Evolutionary conservation across 768 basidiomycete species (phyloP), one percentile per base, ranked within the genome.

Genomic region (Agrocybe praecox): DNA sequence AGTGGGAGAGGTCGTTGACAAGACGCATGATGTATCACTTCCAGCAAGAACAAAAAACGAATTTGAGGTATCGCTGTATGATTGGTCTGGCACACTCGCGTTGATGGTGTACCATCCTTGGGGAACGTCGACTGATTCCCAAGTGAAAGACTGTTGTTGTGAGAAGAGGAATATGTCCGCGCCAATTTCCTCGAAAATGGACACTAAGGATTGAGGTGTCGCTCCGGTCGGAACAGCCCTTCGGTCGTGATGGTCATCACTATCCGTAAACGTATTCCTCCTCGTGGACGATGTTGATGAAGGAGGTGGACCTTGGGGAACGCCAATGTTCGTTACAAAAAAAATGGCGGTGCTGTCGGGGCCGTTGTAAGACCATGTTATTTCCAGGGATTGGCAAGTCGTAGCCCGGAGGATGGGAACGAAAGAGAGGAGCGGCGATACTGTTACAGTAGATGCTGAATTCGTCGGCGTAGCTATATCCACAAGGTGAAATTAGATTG

Each of bases 91-190:
- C 17, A 76, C 57, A 6, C 65, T 59, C 7, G 71, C 73, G 0
- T 52, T 58, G 18, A 86, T 21, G 12, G 59, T 45, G 61, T 87
- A 87, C 75, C 74, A 78, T 3, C 86, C 86, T 51, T 74, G 67
- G 0, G 79, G 65, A 21, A 85, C 67, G 55, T 74, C 72, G 47
- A 87, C 82, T 2, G 68, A 45, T 1, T 65, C 4, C 85, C 87
- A 86, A 3, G 62, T 68, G 67, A 69, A 83, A 17, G 52, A 53
- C 0, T 11, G 7, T 1, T 34, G 8, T 40, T 15, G 14, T 6
- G 15, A 22, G 12, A 48, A 23, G 4, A 80, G 71, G 52, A 71
- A 62, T n/a, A 77, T 45, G 8, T 64, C 63, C 0, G 57, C 55
- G 14, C 57, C 70, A 24, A 84, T 49, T 14, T 48, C 47, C 2